Evolutionary conservation across 2,329 filamentous ascomycete genomes (phyloP).

Genomic region (Microsporum ferrugineum): DNA sequence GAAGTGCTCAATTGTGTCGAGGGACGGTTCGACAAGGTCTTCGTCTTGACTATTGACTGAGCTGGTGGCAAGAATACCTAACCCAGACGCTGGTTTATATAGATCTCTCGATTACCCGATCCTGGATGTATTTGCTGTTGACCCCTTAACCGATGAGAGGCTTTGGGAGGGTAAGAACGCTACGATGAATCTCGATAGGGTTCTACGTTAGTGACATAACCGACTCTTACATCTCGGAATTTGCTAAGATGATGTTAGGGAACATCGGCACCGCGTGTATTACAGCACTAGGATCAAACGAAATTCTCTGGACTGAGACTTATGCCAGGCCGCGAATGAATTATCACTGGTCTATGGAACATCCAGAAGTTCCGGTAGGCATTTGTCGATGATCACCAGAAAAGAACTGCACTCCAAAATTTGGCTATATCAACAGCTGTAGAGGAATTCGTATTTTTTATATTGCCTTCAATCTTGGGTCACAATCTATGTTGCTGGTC

Average conservation of each 20-base stretch:
- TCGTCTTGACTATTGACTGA: slow-evolving; percentile 24
- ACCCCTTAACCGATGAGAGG: slow-evolving; percentile 16
- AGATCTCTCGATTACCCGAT: slow-evolving; percentile 9
- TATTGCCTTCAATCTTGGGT: no score
- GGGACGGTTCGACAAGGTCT: slow-evolving; percentile 27
- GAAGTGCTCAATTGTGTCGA: slow-evolving; percentile 24
- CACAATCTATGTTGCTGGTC: no score
- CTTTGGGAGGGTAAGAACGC: slow-evolving; percentile 16
- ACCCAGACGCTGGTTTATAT: slow-evolving; percentile 20
- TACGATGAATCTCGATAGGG: slow-evolving; percentile 20
- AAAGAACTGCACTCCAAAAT: slow-evolving; percentile 17
- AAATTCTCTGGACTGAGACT: slow-evolving; percentile 18
- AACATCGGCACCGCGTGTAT: slow-evolving; percentile 16
- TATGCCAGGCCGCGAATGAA: slow-evolving; percentile 20
- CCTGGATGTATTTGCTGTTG: slow-evolving; percentile 9
- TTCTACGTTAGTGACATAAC: slow-evolving; percentile 20
- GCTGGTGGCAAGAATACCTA: slow-evolving; percentile 21
- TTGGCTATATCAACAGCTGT: slow-evolving; percentile 16
- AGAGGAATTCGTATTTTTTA: no score
- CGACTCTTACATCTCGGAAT: background rate
- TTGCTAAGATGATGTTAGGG: background rate
- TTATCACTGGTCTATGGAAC: slow-evolving; percentile 16
- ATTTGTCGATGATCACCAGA: slow-evolving; percentile 17
- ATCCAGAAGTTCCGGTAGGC: slow-evolving; percentile 15
- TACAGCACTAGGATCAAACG: slow-evolving; percentile 18